Conservation (phyloP, 495 filamentous ascomycete species). For the Penicillium odoratum region DNA sequence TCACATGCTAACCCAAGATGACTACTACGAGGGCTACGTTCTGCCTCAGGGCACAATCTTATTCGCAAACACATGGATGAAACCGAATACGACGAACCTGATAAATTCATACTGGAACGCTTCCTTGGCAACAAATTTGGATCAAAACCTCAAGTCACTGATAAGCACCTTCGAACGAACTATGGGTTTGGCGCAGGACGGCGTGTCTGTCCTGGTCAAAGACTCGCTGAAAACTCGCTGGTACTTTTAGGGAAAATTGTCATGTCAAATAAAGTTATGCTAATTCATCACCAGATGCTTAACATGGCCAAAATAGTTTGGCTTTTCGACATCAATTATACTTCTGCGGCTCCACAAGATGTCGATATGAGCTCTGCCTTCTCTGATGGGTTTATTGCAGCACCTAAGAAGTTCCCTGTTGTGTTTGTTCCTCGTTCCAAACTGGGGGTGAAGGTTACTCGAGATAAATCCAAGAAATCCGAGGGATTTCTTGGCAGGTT, state of each 20-base stretch:
- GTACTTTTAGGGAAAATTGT: neutral
- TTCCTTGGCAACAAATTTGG: conserved; percentile 31
- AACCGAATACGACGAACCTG: conserved; percentile 34
- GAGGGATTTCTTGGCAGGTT: neutral
- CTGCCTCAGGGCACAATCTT: conserved; percentile 50
- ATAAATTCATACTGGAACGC: conserved; percentile 45
- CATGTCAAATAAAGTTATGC: neutral
- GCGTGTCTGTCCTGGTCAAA: conserved; percentile 1
- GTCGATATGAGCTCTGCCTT: neutral
- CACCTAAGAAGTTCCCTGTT: neutral
- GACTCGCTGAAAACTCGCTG: conserved; percentile 33
- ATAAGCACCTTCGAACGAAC: conserved; percentile 14
- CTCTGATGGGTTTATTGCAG: neutral
- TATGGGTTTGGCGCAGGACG: conserved; percentile 36
- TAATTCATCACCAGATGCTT: neutral
- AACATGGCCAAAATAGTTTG: conserved; percentile 6
- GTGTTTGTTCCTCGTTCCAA: neutral
- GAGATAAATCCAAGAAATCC: neutral
- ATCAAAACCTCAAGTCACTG: neutral
- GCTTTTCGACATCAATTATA: neutral
- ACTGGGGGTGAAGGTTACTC: neutral
- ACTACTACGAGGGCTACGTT: conserved; percentile 51
- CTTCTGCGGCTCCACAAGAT: neutral
- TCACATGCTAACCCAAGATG: conserved; percentile 51
- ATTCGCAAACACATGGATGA: conserved; percentile 42